A percentile compares a stretch with the other conserved stretches of the same genome.
Evolutionary conservation across 2,329 filamentous ascomycete genomes (phyloP).

Genomic region (Penicillium janthinellum): DNA sequence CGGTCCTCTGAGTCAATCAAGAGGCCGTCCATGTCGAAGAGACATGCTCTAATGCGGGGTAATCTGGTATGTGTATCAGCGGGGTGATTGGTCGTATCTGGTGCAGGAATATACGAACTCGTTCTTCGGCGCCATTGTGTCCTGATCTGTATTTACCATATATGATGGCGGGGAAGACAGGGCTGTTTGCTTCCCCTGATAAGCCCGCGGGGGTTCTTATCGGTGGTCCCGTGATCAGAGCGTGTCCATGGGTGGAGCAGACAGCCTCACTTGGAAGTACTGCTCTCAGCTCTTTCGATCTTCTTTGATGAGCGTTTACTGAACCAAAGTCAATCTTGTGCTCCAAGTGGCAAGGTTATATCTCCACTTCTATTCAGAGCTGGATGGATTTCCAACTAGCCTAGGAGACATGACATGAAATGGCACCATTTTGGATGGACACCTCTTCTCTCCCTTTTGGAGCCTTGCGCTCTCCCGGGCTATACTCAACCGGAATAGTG

Average conservation of each 20-base stretch:
- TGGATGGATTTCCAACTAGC: background rate
- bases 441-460: background rate
- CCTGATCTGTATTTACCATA: conserved; percentile 3
- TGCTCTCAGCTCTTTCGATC: background rate
- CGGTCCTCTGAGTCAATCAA: conserved; percentile 90
- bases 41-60: conserved; percentile 80
- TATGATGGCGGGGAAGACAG: background rate
- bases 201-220: conserved; percentile 7
- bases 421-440: background rate
- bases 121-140: background rate
- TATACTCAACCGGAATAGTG: background rate
- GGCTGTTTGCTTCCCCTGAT: background rate
- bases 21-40: conserved; percentile 99
- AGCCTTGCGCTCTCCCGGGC: too few species aligned
- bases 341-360: too few species aligned
- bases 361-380: background rate
- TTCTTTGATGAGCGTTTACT: background rate
- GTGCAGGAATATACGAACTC: background rate
- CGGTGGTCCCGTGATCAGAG: conserved; percentile 8
- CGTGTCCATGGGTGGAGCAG: background rate
- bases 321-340: too few species aligned
- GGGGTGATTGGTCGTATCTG: background rate
- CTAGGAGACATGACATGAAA: background rate
- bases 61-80: conserved; percentile 54
- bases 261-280: background rate